Conservation (phyloP, 441 rosid genomes). For the Gossypium davidsonii region DNA sequence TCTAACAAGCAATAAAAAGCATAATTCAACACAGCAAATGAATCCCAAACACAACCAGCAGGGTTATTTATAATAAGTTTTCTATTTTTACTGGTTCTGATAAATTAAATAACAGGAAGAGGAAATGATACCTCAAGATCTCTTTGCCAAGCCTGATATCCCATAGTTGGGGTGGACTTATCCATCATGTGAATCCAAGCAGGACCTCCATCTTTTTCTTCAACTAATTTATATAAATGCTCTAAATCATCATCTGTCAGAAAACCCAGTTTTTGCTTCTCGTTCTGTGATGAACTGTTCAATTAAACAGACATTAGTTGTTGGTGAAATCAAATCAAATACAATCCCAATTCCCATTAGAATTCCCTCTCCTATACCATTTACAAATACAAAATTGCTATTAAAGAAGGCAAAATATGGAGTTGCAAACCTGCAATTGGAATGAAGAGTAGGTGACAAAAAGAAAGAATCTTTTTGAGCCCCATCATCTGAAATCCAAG, state of each 20-base stretch:
- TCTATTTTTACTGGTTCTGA: neutral
- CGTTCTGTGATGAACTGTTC: constrained; percentile 38
- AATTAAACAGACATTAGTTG: neutral
- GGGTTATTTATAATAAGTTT: neutral
- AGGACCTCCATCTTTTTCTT: constrained; percentile 88
- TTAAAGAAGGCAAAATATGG: neutral
- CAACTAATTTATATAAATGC: constrained; percentile 63
- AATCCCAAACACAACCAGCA: neutral
- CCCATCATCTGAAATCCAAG: constrained; percentile 36
- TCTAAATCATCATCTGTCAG: constrained; percentile 59
- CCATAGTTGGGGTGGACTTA: constrained; percentile 58
- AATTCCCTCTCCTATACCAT: neutral
- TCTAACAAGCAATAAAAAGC: constrained; percentile 33
- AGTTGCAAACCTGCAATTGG: constrained; percentile 41
- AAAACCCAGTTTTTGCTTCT: constrained; percentile 29
- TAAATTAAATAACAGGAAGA: neutral
- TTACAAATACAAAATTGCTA: neutral
- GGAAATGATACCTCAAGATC: constrained; percentile 56
- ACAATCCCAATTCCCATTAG: neutral
- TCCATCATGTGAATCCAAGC: constrained; percentile 97
- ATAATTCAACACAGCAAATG: constrained; percentile 17
- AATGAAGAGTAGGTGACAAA: constrained; percentile 17
- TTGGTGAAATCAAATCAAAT: constrained; percentile 2
- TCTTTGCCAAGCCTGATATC: constrained; percentile 87
- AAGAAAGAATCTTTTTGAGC: constrained; percentile 21